Conservation (phyloP, 768 basidiomycete species). For the Boletales sp. region DNA sequence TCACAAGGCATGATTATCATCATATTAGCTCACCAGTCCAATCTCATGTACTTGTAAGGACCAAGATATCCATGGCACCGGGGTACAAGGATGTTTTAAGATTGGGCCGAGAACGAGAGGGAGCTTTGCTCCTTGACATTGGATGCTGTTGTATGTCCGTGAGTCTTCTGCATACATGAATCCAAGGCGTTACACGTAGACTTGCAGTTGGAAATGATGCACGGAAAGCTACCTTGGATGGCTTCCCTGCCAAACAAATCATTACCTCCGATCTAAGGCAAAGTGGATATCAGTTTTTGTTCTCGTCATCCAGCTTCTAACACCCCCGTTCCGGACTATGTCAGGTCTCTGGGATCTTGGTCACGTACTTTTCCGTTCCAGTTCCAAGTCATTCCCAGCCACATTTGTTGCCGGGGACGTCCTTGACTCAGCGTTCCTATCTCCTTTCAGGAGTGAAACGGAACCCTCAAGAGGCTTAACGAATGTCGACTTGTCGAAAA, state of each 20-base stretch:
- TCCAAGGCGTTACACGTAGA: background rate
- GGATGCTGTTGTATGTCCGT: constrained; percentile 40
- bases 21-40: background rate
- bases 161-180: background rate
- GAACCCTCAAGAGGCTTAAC: constrained; percentile 13
- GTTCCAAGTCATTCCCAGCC: constrained; percentile 48
- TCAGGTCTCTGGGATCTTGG: constrained; percentile 51
- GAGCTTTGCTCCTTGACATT: constrained; percentile 41
- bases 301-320: background rate
- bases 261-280: constrained; percentile 37
- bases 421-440: constrained; percentile 45
- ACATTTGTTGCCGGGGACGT: constrained; percentile 54
- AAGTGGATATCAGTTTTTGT: constrained; percentile 22
- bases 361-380: constrained; percentile 56
- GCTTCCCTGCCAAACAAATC: constrained; percentile 36
- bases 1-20: constrained; percentile 11
- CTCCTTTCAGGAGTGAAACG: constrained; percentile 19
- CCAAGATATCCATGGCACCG: constrained; percentile 17
- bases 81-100: constrained; percentile 29
- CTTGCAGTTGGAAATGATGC: constrained; percentile 40
- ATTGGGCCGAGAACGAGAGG: constrained; percentile 33
- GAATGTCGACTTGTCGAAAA: constrained; percentile 20
- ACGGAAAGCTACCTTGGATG: constrained; percentile 39
- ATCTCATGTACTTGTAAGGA: constrained; percentile 7
- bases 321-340: background rate